Conservation (phyloP, 768 basidiomycete genomes). For the Trametes meyenii region DNA sequence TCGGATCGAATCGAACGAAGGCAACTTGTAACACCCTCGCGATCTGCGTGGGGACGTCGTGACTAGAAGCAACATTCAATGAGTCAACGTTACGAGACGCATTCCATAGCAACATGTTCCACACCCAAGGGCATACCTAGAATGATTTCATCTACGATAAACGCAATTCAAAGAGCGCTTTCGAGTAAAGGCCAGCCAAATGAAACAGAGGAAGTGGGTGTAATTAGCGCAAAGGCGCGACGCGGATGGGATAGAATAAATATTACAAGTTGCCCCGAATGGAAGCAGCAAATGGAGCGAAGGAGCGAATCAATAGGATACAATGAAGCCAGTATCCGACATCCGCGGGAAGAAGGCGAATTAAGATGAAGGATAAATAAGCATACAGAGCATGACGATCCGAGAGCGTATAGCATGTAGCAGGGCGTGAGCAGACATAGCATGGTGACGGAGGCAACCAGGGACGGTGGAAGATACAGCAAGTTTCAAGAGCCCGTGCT, state of each 20-base stretch:
- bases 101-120: too few species aligned
- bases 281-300: not conserved
- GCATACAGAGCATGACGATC: slow-evolving; percentile 18
- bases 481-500: slow-evolving; percentile 7
- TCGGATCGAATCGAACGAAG: too few species aligned
- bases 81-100: too few species aligned
- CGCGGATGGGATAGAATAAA: slow-evolving; percentile 16
- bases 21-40: too few species aligned
- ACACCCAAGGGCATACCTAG: too few species aligned
- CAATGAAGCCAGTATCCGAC: slow-evolving; percentile 3
- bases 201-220: not conserved
- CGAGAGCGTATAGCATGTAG: slow-evolving; percentile 17
- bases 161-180: not conserved
- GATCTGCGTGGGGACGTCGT: too few species aligned
- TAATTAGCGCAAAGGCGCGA: slow-evolving; percentile 16
- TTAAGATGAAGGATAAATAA: slow-evolving; percentile 11
- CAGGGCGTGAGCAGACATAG: slow-evolving; percentile 11
- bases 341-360: slow-evolving; percentile 5
- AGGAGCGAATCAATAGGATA: not conserved
- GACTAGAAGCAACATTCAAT: too few species aligned
- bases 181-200: slow-evolving; percentile 4
- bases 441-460: not conserved
- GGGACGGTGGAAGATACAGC: not conserved
- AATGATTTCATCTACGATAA: not conserved
- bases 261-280: not conserved